These are phyloP conservation scores for Lophiotrema nucula DNA, from an alignment of 495 filamentous ascomycete species.

Conservation along the genomic window DNA sequence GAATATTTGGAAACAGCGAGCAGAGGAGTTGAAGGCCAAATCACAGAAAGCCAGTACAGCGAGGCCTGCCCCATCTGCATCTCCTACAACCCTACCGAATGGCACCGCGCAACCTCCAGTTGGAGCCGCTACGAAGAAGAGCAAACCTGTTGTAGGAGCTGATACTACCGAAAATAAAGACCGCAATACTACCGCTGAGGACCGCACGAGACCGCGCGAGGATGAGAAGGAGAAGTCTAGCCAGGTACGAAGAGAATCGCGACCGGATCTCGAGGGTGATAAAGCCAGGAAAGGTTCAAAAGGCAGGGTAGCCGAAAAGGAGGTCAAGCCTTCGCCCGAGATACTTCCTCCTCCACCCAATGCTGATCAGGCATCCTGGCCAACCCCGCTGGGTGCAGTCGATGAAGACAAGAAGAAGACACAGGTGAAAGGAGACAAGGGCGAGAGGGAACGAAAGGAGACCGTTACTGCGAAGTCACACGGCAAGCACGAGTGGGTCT, in stretches of 20 bases:
- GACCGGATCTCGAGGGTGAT: constrained; percentile 20
- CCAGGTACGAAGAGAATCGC: constrained; percentile 14
- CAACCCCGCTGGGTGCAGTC: constrained; percentile 78
- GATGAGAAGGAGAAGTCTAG: constrained; percentile 55
- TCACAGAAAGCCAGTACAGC: constrained; percentile 39
- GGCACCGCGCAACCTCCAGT: constrained; percentile 1
- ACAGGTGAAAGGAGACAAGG: constrained; percentile 64
- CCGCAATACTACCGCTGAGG: constrained; percentile 29
- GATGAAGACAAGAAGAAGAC: constrained; percentile 71
- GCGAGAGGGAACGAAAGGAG: constrained; percentile 58
- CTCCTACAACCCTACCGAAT: constrained; percentile 10
- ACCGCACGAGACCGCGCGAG: constrained; percentile 26
- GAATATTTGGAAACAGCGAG: constrained; percentile 81
- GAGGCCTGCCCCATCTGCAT: constrained; percentile 27
- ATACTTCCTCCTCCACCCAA: constrained; percentile 59
- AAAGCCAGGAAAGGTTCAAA: constrained; percentile 37
- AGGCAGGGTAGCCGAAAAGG: constrained; percentile 53
- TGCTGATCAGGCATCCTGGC: constrained; percentile 78
- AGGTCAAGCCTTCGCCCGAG: constrained; percentile 48
- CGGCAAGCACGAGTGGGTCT: constrained; percentile 46
- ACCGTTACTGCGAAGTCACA: constrained; percentile 29
- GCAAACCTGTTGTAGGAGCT: constrained; percentile 28
- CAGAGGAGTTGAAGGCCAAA: constrained; percentile 67
- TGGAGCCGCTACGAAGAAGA: constrained; percentile 31
- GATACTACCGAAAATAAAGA: constrained; percentile 23